A percentile compares a stretch with the other conserved stretches of the same genome.
Evolutionary conservation across 495 filamentous ascomycete species (phyloP).

Genomic region (Podospora australis): DNA sequence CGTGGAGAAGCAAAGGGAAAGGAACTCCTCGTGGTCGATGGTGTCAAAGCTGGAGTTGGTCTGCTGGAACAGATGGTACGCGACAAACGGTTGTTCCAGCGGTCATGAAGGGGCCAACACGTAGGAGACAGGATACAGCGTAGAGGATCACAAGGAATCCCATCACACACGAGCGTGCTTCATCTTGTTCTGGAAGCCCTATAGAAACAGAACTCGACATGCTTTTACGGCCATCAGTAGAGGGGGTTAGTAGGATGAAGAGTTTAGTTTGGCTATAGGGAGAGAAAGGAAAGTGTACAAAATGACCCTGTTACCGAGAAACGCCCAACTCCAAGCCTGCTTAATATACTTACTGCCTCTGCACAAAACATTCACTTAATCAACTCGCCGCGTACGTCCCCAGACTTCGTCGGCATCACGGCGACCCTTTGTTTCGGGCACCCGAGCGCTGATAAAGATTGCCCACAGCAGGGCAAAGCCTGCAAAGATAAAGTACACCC

Average conservation of each 20-base stretch:
- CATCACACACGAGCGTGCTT: no score
- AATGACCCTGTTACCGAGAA: not conserved
- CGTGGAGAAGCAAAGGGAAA: slow-evolving; percentile 55
- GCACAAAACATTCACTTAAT: slow-evolving; percentile 22
- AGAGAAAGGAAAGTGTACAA: not conserved
- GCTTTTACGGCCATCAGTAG: no score
- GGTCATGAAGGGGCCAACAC: no score
- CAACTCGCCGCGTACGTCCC: slow-evolving; percentile 56
- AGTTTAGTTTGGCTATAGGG: not conserved
- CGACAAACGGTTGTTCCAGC: slow-evolving; percentile 30
- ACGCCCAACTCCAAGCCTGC: slow-evolving; percentile 3
- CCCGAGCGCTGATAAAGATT: slow-evolving; percentile 57
- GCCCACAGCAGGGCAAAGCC: slow-evolving; percentile 60
- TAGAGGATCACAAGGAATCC: no score
- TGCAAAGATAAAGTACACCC: slow-evolving; percentile 84
- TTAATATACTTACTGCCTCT: not conserved
- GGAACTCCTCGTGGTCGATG: slow-evolving; percentile 70
- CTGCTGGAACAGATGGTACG: slow-evolving; percentile 54
- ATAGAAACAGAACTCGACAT: no score
- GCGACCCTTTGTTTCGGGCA: slow-evolving; percentile 84
- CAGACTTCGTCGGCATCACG: slow-evolving; percentile 79
- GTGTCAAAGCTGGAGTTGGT: slow-evolving; percentile 70
- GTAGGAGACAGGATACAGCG: no score
- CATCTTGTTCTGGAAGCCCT: no score
- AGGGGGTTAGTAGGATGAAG: not conserved